A percentile compares a stretch with the other conserved stretches of the same genome.
Conservation (phyloP, 371 early-diverging fungal genomes). For the Batrachochytrium dendrobatidis region DNA sequence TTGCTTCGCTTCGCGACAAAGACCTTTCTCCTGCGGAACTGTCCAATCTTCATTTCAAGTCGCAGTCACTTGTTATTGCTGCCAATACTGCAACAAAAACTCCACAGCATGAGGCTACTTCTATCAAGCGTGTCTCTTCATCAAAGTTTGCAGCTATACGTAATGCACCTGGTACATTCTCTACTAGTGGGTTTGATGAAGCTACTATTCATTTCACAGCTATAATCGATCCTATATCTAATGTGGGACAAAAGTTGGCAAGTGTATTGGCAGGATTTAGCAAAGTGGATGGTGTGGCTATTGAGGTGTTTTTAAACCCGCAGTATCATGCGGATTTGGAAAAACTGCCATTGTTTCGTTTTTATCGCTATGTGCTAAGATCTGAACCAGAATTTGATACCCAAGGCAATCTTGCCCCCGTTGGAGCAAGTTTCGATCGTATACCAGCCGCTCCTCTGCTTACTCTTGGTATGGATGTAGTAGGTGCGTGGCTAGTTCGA, state of each 20-base stretch:
- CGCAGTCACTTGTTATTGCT: background rate
- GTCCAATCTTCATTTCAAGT: background rate
- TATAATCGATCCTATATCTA: constrained; percentile 67
- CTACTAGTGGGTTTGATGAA: constrained; percentile 28
- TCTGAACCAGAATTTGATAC: constrained; percentile 55
- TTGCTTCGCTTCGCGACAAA: background rate
- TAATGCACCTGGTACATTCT: constrained; percentile 14
- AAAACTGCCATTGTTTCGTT: constrained; percentile 70
- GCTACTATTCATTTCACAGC: constrained; percentile 55
- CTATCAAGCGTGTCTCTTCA: background rate
- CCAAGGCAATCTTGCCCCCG: constrained; percentile 28
- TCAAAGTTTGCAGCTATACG: background rate
- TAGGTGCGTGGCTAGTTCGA: constrained; percentile 76
- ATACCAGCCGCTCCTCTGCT: constrained; percentile 71
- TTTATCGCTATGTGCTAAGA: constrained; percentile 81
- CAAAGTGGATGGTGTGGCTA: constrained; percentile 49
- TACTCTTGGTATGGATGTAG: constrained; percentile 76
- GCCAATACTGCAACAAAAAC: background rate
- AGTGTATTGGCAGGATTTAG: constrained; percentile 31
- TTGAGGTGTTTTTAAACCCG: constrained; percentile 60
- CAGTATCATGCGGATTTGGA: constrained; percentile 18
- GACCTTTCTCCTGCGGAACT: background rate
- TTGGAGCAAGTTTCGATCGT: constrained; percentile 60
- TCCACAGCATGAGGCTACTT: background rate
- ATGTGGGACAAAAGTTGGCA: constrained; percentile 65